A percentile compares a stretch with the other conserved stretches of the same genome.
Conservation (phyloP, 257 asterid genomes). For the Fraxinus excelsior region DNA sequence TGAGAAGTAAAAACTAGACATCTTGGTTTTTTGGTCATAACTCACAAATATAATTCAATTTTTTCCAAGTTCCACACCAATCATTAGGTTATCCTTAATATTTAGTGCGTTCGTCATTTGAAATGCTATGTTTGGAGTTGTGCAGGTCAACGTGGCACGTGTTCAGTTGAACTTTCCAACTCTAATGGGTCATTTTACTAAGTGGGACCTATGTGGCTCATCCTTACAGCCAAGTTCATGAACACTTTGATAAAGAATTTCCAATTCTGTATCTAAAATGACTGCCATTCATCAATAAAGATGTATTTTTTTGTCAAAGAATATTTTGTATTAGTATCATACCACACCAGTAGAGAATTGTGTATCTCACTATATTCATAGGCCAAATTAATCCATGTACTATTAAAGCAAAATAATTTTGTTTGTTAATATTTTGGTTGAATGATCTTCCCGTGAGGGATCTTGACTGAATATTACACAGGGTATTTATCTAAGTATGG, state of each 20-base stretch:
- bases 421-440: too few relatives aligned
- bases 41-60: not conserved
- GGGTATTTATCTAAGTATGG: too few relatives aligned
- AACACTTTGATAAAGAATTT: not conserved
- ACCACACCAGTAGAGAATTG: not conserved
- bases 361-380: not conserved
- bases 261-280: not conserved
- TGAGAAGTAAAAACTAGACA: not conserved
- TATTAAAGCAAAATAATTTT: not conserved
- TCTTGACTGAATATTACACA: too few relatives aligned
- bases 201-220: slow-evolving; percentile 1
- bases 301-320: not conserved
- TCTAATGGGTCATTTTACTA: not conserved
- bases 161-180: not conserved
- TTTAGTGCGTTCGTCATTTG: not conserved
- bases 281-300: not conserved
- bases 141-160: not conserved
- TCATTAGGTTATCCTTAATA: not conserved
- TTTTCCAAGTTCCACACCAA: not conserved
- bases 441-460: too few relatives aligned
- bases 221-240: not conserved
- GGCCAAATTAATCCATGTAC: not conserved
- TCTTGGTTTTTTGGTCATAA: not conserved
- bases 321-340: not conserved
- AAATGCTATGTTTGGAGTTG: not conserved